Conservation (phyloP, 2,329 filamentous ascomycete genomes). For the Alternaria sp. region DNA sequence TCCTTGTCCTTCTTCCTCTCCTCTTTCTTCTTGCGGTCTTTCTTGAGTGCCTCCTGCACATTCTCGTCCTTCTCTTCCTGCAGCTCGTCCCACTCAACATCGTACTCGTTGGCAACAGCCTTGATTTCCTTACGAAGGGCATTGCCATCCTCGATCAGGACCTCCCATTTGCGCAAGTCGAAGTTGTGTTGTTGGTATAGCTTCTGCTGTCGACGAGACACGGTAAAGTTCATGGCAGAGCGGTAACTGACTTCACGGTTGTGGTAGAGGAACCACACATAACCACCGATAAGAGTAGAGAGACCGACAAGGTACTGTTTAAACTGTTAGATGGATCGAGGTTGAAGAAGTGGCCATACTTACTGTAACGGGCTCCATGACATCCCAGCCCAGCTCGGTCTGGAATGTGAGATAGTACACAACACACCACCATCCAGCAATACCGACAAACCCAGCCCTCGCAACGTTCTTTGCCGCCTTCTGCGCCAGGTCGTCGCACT, state of each 20-base stretch:
- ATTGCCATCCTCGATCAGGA: slow-evolving; percentile 81
- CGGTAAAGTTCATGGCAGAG: slow-evolving; percentile 85
- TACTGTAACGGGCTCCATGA: slow-evolving; percentile 84
- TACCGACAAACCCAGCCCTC: slow-evolving; percentile 76
- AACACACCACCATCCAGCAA: slow-evolving; percentile 80
- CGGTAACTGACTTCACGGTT: slow-evolving; percentile 89
- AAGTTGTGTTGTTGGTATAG: slow-evolving; percentile 81
- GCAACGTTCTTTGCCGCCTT: slow-evolving; percentile 80
- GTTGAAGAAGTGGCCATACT: slow-evolving; percentile 13
- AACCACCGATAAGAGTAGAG: slow-evolving; percentile 84
- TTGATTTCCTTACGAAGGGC: slow-evolving; percentile 79
- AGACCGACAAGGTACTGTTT: slow-evolving; percentile 79
- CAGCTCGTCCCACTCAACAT: slow-evolving; percentile 86
- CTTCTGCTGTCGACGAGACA: slow-evolving; percentile 77
- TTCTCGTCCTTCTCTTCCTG: slow-evolving; percentile 73
- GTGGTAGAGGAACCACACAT: slow-evolving; percentile 93
- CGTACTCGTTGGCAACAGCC: slow-evolving; percentile 82
- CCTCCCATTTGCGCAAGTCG: slow-evolving; percentile 79
- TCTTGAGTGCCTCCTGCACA: slow-evolving; percentile 61
- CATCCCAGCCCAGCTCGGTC: slow-evolving; percentile 86
- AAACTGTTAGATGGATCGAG: slow-evolving; percentile 4
- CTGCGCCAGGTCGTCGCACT: slow-evolving; percentile 82
- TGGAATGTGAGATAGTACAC: slow-evolving; percentile 75
- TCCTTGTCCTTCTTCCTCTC: slow-evolving; percentile 49
- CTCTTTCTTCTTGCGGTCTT: slow-evolving; percentile 55